Percentiles rank a stretch among this genome's conserved stretches.
These are phyloP conservation scores for Chlorella ohadii DNA, from an alignment of 139 green algal species.

Conservation along the genomic window DNA sequence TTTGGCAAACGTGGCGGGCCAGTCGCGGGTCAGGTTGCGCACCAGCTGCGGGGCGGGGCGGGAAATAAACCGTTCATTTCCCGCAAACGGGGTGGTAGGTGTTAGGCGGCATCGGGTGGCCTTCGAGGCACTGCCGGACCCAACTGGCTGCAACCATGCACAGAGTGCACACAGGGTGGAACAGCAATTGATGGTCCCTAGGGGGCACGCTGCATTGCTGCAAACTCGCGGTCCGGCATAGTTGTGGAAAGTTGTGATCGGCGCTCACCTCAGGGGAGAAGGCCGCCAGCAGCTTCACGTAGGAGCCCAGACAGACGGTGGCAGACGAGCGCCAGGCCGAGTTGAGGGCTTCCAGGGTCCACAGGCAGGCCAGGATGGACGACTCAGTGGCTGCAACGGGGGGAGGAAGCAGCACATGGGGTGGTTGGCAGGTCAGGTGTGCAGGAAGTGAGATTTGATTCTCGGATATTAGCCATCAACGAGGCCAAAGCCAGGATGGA, in stretches of 20 bases:
- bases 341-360: slow-evolving; percentile 9
- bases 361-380: slow-evolving; percentile 11
- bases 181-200: no score
- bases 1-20: slow-evolving; percentile 17
- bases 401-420: neutral
- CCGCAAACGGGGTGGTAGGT: neutral
- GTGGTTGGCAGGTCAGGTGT: neutral
- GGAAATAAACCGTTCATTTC: neutral
- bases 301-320: slow-evolving; percentile 14
- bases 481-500: slow-evolving; percentile 11
- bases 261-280: slow-evolving; percentile 6
- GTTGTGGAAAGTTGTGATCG: no score
- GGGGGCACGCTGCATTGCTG: no score
- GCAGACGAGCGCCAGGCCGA: slow-evolving; percentile 2
- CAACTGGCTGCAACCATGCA: no score
- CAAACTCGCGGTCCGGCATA: no score
- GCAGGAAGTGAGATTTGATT: no score
- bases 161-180: no score
- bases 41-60: slow-evolving; percentile 9
- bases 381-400: slow-evolving; percentile 14
- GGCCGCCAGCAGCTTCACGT: slow-evolving; percentile 20
- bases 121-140: no score
- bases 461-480: no score
- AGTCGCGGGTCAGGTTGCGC: slow-evolving; percentile 1
- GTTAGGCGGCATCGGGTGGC: neutral